Evolutionary conservation across 176 grass and related monocot genomes (phyloP).

Genomic region (Zoysia pacifica): DNA sequence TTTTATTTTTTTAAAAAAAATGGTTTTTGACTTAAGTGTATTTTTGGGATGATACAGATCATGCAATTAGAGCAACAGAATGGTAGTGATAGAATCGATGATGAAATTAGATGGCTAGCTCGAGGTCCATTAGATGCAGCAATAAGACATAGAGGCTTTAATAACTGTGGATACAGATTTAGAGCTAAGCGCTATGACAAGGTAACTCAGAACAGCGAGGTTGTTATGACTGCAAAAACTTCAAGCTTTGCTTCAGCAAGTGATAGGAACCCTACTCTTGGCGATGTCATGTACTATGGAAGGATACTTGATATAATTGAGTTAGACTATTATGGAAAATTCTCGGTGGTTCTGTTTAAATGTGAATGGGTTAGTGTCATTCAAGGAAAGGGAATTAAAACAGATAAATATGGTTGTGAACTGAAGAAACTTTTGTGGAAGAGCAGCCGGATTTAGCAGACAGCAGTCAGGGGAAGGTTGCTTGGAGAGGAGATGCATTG

Average conservation of each 20-base stretch:
- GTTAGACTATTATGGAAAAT: slow-evolving; percentile 1
- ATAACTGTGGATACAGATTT: neutral
- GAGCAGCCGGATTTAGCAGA: neutral
- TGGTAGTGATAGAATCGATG: neutral
- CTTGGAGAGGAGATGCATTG: slow-evolving; percentile 23
- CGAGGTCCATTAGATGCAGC: neutral
- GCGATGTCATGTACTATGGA: slow-evolving; percentile 32
- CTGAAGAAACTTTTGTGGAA: neutral
- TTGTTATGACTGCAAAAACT: neutral
- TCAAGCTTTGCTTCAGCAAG: neutral
- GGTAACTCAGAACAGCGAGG: neutral
- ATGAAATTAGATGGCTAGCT: slow-evolving; percentile 1
- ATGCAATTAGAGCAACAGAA: neutral
- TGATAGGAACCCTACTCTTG: neutral
- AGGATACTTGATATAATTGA: slow-evolving; percentile 29
- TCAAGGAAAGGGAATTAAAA: neutral
- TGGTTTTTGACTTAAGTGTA: neutral
- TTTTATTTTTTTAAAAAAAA: neutral
- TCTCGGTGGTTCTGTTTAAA: slow-evolving; percentile 28
- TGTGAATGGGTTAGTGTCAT: slow-evolving; percentile 27
- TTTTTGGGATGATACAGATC: neutral
- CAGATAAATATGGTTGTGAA: slow-evolving; percentile 20
- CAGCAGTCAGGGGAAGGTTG: neutral
- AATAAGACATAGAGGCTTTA: neutral
- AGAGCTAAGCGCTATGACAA: neutral